Evolutionary conservation across 352 stramenopile species (phyloP).

Genomic region (Phytophthora idaei): DNA sequence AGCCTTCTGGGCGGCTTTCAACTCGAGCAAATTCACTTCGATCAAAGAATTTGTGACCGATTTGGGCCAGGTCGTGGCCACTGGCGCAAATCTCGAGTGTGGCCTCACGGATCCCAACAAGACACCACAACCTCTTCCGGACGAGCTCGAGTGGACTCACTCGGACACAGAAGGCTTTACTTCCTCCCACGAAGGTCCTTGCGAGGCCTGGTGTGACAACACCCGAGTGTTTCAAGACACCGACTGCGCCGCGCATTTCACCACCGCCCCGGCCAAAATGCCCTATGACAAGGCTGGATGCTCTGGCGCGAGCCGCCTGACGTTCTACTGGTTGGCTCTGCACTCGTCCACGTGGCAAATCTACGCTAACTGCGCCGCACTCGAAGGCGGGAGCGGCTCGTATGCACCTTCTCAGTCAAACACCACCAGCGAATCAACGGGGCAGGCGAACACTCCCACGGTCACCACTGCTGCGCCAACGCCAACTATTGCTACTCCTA

Average conservation of each 20-base stretch:
- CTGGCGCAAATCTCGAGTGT: slow-evolving; percentile 32
- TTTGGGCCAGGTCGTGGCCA: slow-evolving; percentile 23
- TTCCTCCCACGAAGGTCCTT: slow-evolving; percentile 46
- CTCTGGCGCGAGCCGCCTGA: slow-evolving; percentile 33
- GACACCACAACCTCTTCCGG: slow-evolving; percentile 32
- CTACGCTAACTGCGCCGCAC: slow-evolving; percentile 44
- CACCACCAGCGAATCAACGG: slow-evolving; percentile 20
- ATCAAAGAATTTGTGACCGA: slow-evolving; percentile 34
- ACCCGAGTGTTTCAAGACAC: slow-evolving; percentile 44
- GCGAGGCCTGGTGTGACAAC: slow-evolving; percentile 57
- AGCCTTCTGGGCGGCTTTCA: slow-evolving; percentile 35
- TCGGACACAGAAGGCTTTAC: slow-evolving; percentile 41
- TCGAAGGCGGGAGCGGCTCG: slow-evolving; percentile 23
- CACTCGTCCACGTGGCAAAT: slow-evolving; percentile 53
- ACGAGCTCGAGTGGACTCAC: slow-evolving; percentile 44
- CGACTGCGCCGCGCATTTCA: slow-evolving; percentile 45
- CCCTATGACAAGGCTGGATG: slow-evolving; percentile 43
- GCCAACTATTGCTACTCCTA: slow-evolving; percentile 10
- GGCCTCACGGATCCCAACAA: slow-evolving; percentile 35
- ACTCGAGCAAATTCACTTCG: slow-evolving; percentile 40
- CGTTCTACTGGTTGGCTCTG: slow-evolving; percentile 51
- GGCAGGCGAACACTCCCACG: slow-evolving; percentile 15
- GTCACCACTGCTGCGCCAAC: slow-evolving; percentile 14
- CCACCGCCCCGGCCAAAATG: slow-evolving; percentile 35
- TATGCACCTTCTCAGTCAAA: slow-evolving; percentile 18